These are phyloP conservation scores for Sporothrix brasiliensis DNA, from an alignment of 2,329 filamentous ascomycete species.

Conservation along the genomic window DNA sequence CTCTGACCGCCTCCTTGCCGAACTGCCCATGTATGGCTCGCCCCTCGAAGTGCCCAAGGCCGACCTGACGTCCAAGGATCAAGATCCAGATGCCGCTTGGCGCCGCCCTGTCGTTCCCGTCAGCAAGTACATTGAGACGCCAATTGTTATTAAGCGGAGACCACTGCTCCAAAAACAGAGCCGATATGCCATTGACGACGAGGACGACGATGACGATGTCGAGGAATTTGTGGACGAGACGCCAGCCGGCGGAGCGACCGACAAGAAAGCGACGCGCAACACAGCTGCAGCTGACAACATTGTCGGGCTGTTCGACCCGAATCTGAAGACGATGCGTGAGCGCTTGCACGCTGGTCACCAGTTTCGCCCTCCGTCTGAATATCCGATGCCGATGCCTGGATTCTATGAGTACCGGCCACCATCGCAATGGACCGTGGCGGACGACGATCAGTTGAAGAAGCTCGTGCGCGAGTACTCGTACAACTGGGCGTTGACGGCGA, in stretches of 20 bases:
- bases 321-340: slow-evolving; percentile 87
- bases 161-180: slow-evolving; percentile 74
- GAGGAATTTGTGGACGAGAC: slow-evolving; percentile 44
- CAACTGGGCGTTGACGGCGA: slow-evolving; percentile 95
- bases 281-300: slow-evolving; percentile 3
- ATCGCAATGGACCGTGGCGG: slow-evolving; percentile 87
- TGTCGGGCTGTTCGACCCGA: slow-evolving; percentile 85
- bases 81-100: slow-evolving; percentile 71
- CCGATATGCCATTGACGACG: slow-evolving; percentile 78
- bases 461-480: slow-evolving; percentile 92
- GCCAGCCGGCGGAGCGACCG: background rate
- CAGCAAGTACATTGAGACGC: slow-evolving; percentile 83
- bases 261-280: background rate
- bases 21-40: slow-evolving; percentile 77
- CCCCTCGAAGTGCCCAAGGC: slow-evolving; percentile 61
- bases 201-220: slow-evolving; percentile 53
- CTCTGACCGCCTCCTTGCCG: slow-evolving; percentile 74
- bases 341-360: slow-evolving; percentile 87
- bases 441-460: slow-evolving; percentile 85
- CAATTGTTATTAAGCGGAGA: slow-evolving; percentile 69
- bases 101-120: slow-evolving; percentile 76
- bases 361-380: slow-evolving; percentile 89
- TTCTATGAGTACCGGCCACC: slow-evolving; percentile 88
- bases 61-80: slow-evolving; percentile 60
- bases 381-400: slow-evolving; percentile 82